A percentile compares a stretch with the other conserved stretches of the same genome.
phyloP scores from a whole-genome alignment of 106 monocot genomes.

The Posidonia australis region DNA sequence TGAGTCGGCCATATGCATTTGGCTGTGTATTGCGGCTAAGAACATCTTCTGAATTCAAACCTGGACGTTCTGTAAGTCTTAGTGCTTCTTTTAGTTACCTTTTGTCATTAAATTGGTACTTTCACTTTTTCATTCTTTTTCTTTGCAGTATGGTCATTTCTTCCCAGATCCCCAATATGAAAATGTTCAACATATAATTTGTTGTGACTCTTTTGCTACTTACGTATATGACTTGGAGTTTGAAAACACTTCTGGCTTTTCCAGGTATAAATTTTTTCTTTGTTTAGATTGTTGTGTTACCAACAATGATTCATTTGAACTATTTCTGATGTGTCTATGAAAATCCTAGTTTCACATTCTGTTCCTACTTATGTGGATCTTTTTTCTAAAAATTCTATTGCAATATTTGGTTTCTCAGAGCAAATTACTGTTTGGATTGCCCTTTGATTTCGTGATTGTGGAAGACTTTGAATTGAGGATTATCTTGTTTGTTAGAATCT shows the following conservation, averaged over 20 bases:
- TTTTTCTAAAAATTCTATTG: too few relatives aligned
- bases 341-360: too few relatives aligned
- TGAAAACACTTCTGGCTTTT: slow-evolving; percentile 50
- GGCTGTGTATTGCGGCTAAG: slow-evolving; percentile 83
- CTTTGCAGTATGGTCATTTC: slow-evolving; percentile 95
- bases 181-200: slow-evolving; percentile 97
- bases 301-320: not conserved
- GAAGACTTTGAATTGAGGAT: too few relatives aligned
- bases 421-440: too few relatives aligned
- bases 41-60: slow-evolving; percentile 87
- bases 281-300: not conserved
- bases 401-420: too few relatives aligned
- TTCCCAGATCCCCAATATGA: slow-evolving; percentile 99
- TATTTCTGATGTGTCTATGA: too few relatives aligned
- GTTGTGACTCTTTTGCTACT: slow-evolving; percentile 96
- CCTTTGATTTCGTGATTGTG: too few relatives aligned
- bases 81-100: not conserved
- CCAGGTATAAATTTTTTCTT: slow-evolving; percentile 48
- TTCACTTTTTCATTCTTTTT: not conserved
- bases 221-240: slow-evolving; percentile 98
- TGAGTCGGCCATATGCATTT: slow-evolving; percentile 97
- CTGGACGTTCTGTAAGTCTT: slow-evolving; percentile 67
- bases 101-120: not conserved
- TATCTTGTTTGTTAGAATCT: too few relatives aligned
- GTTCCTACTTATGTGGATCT: too few relatives aligned